Conservation (phyloP, 495 filamentous ascomycete species). For the Aspergillus leporis region DNA sequence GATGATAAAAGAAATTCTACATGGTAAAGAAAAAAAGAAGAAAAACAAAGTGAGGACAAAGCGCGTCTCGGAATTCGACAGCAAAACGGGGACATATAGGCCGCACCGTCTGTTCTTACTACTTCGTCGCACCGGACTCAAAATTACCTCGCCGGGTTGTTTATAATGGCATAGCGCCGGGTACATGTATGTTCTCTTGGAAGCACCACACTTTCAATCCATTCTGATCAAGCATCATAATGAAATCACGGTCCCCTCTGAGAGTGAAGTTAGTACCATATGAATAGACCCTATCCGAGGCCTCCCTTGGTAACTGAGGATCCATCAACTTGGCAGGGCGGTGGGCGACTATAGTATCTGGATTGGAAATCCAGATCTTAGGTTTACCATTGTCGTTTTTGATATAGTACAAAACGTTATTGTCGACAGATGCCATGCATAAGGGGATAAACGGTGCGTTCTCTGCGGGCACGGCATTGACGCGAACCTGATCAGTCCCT, state of each 20-base stretch:
- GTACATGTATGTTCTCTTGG: conserved; percentile 1
- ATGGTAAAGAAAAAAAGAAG: background rate
- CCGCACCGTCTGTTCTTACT: background rate
- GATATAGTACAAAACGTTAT: conserved; percentile 22
- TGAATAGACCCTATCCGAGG: conserved; percentile 9
- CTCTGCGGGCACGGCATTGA: conserved; percentile 13
- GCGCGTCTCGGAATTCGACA: background rate
- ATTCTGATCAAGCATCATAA: conserved; percentile 17
- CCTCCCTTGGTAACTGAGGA: conserved; percentile 15
- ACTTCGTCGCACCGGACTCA: no score
- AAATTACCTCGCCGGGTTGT: background rate
- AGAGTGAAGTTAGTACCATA: conserved; percentile 12
- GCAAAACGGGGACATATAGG: background rate
- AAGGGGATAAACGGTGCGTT: conserved; percentile 7
- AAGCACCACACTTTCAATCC: conserved; percentile 24
- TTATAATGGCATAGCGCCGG: background rate
- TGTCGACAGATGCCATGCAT: conserved; percentile 16
- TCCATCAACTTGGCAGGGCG: conserved; percentile 15
- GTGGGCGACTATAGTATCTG: conserved; percentile 11
- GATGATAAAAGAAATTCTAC: background rate
- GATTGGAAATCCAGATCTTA: conserved; percentile 23
- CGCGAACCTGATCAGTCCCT: conserved; percentile 3
- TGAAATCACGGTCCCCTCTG: conserved; percentile 19
- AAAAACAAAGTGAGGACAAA: no score
- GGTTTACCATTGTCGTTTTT: conserved; percentile 21